A percentile compares a stretch with the other conserved stretches of the same genome.
Conservation (phyloP, 129 eudicot species). For the sunflower (Helianthus annuus) region HanXRQr2.0-SUNRISE NC_035441.2:186294843-186295342, state of each 20-base stretch:
- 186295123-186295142: slow-evolving; percentile 97
- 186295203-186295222: slow-evolving; percentile 92
- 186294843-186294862: neutral
- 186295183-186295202: slow-evolving; percentile 97
- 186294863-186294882: neutral
- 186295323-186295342: neutral
- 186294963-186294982: slow-evolving; percentile 65
- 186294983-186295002: slow-evolving; percentile 90
- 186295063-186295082: slow-evolving; percentile 91
- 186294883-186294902: neutral
- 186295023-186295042: slow-evolving; percentile 85
- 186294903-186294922: neutral
- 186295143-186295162: slow-evolving; percentile 96
- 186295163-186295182: slow-evolving; percentile 97
- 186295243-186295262: slow-evolving; percentile 89
- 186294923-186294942: slow-evolving; percentile 58
- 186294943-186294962: slow-evolving; percentile 81
- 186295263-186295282: slow-evolving; percentile 82
- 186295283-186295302: slow-evolving; percentile 76
- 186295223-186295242: slow-evolving; percentile 94
- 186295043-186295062: slow-evolving; percentile 98
- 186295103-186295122: slow-evolving; percentile 99
- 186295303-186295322: slow-evolving; percentile 47
- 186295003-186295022: slow-evolving; percentile 76
- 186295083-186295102: slow-evolving; percentile 99